Percentiles rank a stretch among this genome's conserved stretches.
Evolutionary conservation across 1,284 basidiomycete genomes (phyloP).

Genomic region (Heterobasidion parviporum): DNA sequence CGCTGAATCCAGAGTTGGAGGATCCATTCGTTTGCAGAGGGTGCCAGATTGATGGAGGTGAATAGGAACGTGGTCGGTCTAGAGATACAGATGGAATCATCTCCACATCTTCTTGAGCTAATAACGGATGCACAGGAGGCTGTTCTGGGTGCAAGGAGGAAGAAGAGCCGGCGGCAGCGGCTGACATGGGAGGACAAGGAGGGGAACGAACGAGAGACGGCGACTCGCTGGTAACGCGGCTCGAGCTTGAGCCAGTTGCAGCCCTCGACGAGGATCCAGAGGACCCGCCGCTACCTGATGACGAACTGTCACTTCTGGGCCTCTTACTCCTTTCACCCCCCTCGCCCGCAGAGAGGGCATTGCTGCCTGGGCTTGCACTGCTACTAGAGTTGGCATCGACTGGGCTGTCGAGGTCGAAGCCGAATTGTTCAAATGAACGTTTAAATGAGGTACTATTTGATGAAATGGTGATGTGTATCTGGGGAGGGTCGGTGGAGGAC

Average conservation of each 20-base stretch:
- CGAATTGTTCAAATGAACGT: conserved; percentile 47
- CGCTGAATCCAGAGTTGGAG: conserved; percentile 14
- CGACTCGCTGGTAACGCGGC: background rate
- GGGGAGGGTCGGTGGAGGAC: conserved; percentile 26
- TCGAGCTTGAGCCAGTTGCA: background rate
- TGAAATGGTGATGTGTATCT: conserved; percentile 35
- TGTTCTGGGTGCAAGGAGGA: background rate
- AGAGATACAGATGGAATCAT: too few relatives aligned
- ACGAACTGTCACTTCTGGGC: conserved; percentile 2
- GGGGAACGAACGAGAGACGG: background rate
- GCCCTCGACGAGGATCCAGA: background rate
- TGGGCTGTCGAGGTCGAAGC: conserved; percentile 41
- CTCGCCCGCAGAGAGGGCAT: background rate
- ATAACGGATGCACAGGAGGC: background rate
- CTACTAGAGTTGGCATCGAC: conserved; percentile 4
- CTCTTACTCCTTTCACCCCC: conserved; percentile 1
- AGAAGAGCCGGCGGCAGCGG: background rate
- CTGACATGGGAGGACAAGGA: background rate
- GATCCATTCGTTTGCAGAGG: background rate
- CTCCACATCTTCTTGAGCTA: too few relatives aligned
- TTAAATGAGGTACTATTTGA: conserved; percentile 40
- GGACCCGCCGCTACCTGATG: background rate
- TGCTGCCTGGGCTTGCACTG: conserved; percentile 7
- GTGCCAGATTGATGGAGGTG: too few relatives aligned
- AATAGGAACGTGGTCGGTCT: too few relatives aligned